These are phyloP conservation scores for Mycena rosella DNA, from an alignment of 768 basidiomycete species.

Conservation along the genomic window DNA sequence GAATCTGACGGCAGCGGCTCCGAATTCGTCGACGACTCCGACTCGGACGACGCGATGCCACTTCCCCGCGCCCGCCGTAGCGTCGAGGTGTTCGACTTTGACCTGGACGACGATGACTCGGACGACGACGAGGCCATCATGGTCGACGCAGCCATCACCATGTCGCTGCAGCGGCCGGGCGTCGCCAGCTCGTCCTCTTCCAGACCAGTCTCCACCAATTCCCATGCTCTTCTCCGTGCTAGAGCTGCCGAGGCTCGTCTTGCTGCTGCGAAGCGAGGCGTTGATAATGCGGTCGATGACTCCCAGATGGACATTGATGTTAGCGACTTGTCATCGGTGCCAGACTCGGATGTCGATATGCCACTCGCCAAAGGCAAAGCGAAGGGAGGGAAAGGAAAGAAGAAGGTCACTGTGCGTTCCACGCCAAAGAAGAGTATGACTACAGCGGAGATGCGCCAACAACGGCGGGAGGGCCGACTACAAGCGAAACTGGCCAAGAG, in stretches of 20 bases:
- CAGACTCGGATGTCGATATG: slow-evolving; percentile 42
- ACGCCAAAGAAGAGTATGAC: slow-evolving; percentile 51
- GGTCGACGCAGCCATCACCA: slow-evolving; percentile 67
- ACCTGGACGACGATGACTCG: slow-evolving; percentile 53
- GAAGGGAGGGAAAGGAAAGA: slow-evolving; percentile 46
- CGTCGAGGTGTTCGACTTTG: slow-evolving; percentile 36
- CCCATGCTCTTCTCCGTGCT: slow-evolving; percentile 58
- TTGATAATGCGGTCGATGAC: slow-evolving; percentile 50
- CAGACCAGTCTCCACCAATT: slow-evolving; percentile 50
- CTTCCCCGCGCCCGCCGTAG: slow-evolving; percentile 25
- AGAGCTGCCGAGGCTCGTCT: slow-evolving; percentile 69
- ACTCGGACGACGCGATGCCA: slow-evolving; percentile 24
- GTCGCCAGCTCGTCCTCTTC: slow-evolving; percentile 55
- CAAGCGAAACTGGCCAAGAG: slow-evolving; percentile 40
- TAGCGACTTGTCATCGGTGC: slow-evolving; percentile 30
- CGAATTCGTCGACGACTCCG: slow-evolving; percentile 63
- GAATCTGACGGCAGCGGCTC: slow-evolving; percentile 73
- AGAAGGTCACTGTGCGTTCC: slow-evolving; percentile 27
- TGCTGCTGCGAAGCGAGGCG: slow-evolving; percentile 45
- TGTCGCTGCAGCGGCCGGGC: slow-evolving; percentile 59
- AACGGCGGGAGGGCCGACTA: slow-evolving; percentile 44
- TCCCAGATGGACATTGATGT: slow-evolving; percentile 39
- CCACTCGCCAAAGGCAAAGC: slow-evolving; percentile 24
- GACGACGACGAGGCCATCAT: slow-evolving; percentile 65
- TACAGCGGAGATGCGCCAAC: slow-evolving; percentile 46